These are phyloP conservation scores for Thoreauomyces humboldtii DNA, from an alignment of 192 early-diverging fungal genomes.

Conservation along the genomic window DNA sequence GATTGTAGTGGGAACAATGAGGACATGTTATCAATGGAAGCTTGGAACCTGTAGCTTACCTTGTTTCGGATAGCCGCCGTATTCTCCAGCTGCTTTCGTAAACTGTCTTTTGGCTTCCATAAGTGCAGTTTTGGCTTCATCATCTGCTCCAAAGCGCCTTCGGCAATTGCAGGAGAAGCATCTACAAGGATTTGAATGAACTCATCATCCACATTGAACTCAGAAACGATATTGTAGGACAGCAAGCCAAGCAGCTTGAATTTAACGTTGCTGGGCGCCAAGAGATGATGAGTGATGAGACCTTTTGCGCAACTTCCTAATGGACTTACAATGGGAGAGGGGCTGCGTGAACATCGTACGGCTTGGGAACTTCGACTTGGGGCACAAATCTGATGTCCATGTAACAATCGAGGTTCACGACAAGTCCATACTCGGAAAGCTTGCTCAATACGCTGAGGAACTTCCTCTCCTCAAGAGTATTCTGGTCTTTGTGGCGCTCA, in stretches of 20 bases:
- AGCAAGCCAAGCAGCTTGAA: conserved; percentile 24
- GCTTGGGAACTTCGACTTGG: conserved; percentile 5
- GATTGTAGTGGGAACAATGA: no score
- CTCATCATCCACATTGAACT: conserved; percentile 21
- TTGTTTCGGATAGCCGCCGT: neutral
- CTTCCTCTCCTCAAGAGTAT: no score
- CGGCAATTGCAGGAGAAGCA: neutral
- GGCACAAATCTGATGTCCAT: neutral
- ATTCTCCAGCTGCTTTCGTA: conserved; percentile 6
- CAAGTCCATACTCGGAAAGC: conserved; percentile 8
- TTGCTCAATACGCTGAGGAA: conserved; percentile 5
- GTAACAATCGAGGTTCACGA: neutral
- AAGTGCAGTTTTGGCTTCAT: conserved; percentile 13
- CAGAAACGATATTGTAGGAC: conserved; percentile 16
- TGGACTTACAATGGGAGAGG: conserved; percentile 17
- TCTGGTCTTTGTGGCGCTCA: neutral
- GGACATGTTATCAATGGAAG: no score
- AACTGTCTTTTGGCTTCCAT: conserved; percentile 20
- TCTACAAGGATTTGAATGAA: conserved; percentile 9
- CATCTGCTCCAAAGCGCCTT: conserved; percentile 24
- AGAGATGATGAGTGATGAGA: no score
- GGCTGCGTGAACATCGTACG: conserved; percentile 14
- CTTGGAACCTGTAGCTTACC: neutral
- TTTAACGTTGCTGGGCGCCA: conserved; percentile 13
- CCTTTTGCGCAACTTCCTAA: no score